phyloP scores from a whole-genome alignment of 225 moss, liverwort and hornwort genomes.

The Bryoerythrophyllum caledonicum region DNA sequence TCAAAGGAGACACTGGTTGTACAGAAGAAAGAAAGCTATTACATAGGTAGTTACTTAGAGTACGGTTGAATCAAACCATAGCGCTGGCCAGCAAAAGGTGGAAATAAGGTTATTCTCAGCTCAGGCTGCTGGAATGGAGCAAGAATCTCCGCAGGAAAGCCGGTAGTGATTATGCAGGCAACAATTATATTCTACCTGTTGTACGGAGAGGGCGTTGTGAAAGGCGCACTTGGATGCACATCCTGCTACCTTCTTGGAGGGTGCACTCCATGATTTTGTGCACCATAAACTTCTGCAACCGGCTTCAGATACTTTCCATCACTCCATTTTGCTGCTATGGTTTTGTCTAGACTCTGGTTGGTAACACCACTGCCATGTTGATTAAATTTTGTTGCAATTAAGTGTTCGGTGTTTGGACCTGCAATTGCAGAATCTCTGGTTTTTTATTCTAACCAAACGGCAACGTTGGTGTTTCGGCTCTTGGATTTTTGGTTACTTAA shows the following conservation, averaged over 20 bases:
- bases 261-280: background rate
- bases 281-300: constrained; percentile 12
- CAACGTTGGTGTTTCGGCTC: background rate
- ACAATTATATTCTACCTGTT: background rate
- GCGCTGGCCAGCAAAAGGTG: too few species aligned
- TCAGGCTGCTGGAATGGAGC: background rate
- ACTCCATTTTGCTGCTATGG: constrained; percentile 14
- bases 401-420: too few species aligned
- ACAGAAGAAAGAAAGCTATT: background rate
- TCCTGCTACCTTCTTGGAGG: background rate
- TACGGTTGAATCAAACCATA: background rate
- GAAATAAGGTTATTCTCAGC: background rate
- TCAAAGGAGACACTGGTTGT: too few species aligned
- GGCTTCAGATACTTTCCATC: background rate
- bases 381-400: background rate
- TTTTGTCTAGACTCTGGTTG: constrained; percentile 15
- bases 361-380: background rate
- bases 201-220: background rate
- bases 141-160: constrained; percentile 17
- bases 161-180: background rate
- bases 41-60: background rate
- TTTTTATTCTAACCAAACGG: background rate
- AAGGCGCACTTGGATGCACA: constrained; percentile 19
- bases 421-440: background rate
- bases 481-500: too few species aligned